Base-by-base conservation (phyloP, 2,329 filamentous ascomycete species). In the Knufia petricola region DNA sequence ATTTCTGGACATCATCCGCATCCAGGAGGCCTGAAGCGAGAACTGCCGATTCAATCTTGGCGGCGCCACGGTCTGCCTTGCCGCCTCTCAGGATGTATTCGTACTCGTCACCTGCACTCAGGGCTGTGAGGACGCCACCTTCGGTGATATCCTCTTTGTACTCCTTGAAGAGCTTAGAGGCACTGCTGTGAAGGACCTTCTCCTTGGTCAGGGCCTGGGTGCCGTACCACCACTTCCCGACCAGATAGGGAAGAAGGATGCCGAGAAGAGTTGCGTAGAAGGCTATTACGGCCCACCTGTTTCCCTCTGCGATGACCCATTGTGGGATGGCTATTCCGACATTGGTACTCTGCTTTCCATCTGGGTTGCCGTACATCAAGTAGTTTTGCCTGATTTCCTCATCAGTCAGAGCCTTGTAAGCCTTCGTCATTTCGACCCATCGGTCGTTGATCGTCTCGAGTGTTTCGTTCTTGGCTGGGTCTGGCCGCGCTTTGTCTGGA, bases 171-270 rank as follows among this genome's bases (percentile, higher is more conserved):
- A 98, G 78, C 57, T 87, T 89, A 66, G 94, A 94, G 58, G 94
- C 89, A 66, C 86, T 95, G 63, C 92, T 87, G 64, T 95, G 84
- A 48, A 95, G 75, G 21, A 96, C 85, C 58, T 87, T 87, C 67
- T 98, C 94, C 70, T 90, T 94, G 31, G 92, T 96, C 67, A 86
- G 80, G 60, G 83, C 80, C 67, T 95, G 90, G 28, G 87, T 94
- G 52, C 94, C 92, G 64, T 98, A 98, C 92, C 92, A 98, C 92
- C 92, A 98, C 51, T 85, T 88, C 41, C 92, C 92, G 49, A 98
- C 90, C 41, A 92, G 74, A 65, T 94, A 98, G 2, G 92, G 92
- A 46, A 98, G 74, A 52, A 95, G 72, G 53, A 96, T 86, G 48
- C 90, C 92, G 45, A 98, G 81, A 32, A 96, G 76, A 28, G 84